Conservation (phyloP, 176 grass and related monocot species). For the Paspalum vaginatum region DNA sequence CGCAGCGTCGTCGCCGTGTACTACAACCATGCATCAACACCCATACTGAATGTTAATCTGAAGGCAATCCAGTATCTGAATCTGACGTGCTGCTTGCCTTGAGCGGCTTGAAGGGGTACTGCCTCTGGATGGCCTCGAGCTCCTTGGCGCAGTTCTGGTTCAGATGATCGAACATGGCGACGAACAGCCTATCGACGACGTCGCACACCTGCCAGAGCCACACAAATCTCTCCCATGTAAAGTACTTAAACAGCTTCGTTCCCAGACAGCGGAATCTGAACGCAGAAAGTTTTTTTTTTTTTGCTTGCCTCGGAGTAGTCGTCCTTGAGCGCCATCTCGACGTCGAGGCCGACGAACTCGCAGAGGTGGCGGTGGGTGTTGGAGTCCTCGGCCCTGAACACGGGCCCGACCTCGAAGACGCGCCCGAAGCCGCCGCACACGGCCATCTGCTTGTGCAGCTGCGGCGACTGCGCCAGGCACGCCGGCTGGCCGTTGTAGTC, state of each 20-base stretch:
- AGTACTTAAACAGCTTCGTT: too few relatives aligned
- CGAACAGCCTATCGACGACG: constrained; percentile 64
- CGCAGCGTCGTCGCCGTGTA: constrained; percentile 54
- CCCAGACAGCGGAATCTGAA: too few relatives aligned
- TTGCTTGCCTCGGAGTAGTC: constrained; percentile 44
- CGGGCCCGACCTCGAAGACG: constrained; percentile 70
- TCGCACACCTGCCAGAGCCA: constrained; percentile 66
- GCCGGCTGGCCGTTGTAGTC: constrained; percentile 73
- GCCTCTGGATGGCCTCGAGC: constrained; percentile 53
- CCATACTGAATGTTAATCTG: background rate
- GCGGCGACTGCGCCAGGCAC: constrained; percentile 82
- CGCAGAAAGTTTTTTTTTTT: too few relatives aligned
- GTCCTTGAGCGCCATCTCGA: constrained; percentile 67
- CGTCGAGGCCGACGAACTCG: constrained; percentile 73
- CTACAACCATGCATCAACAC: constrained; percentile 47
- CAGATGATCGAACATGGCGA: constrained; percentile 63
- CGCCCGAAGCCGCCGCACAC: constrained; percentile 66
- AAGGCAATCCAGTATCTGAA: background rate
- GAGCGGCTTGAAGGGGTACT: constrained; percentile 63
- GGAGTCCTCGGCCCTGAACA: constrained; percentile 67
- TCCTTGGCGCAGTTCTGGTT: constrained; percentile 53
- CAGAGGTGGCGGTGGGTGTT: constrained; percentile 77
- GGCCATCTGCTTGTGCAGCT: constrained; percentile 76
- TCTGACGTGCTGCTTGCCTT: constrained; percentile 43
- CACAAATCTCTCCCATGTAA: too few relatives aligned